Conservation (phyloP, 208 protist genomes). For the Acanthamoeba triangularis region DNA sequence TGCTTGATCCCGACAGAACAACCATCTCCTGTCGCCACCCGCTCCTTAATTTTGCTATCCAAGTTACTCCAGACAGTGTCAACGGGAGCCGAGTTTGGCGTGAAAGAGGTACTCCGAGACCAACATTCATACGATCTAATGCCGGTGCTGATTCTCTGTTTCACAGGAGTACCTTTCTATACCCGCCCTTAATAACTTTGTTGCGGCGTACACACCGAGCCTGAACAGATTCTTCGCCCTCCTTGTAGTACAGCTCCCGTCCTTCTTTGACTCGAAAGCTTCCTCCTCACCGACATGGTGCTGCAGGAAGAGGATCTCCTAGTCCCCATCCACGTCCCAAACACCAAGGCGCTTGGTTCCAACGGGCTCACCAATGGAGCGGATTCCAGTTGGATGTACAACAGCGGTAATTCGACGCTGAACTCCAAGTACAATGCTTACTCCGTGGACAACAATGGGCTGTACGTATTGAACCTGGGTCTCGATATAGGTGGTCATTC, state of each 20-base stretch:
- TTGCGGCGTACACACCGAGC: not conserved
- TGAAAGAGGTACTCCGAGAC: not conserved
- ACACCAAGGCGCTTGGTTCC: not conserved
- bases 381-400: not conserved
- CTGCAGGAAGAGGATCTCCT: not conserved
- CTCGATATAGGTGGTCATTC: too few species aligned
- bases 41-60: conserved; percentile 37
- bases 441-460: not conserved
- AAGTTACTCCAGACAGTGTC: conserved; percentile 43
- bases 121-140: not conserved
- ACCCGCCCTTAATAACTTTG: not conserved
- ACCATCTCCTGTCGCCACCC: not conserved
- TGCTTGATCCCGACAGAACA: not conserved
- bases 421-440: not conserved
- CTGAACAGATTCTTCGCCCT: conserved; percentile 45
- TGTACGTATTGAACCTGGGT: not conserved
- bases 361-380: not conserved
- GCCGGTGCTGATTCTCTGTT: not conserved
- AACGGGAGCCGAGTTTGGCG: conserved; percentile 1
- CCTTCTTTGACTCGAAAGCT: too few species aligned
- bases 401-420: not conserved
- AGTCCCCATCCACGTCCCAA: not conserved
- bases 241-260: not conserved
- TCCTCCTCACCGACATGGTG: not conserved
- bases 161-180: conserved; percentile 25